phyloP scores from a whole-genome alignment of 176 grass and related monocot genomes.

The Carex parvula region DNA sequence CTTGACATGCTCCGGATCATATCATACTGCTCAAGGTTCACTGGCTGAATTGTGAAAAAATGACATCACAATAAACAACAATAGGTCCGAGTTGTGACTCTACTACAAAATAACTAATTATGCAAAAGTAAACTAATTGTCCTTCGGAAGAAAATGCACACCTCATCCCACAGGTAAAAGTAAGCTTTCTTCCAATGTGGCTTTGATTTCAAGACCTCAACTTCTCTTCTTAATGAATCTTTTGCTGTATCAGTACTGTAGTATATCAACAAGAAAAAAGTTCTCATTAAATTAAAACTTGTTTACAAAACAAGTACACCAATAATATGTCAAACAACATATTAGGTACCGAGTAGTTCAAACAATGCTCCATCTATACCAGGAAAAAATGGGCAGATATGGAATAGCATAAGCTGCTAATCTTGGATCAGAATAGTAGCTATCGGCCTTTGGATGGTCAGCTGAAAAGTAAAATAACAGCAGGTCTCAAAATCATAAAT shows the following conservation, averaged over 20 bases:
- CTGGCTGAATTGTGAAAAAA: constrained; percentile 60
- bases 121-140: constrained; percentile 29
- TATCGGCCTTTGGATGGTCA: constrained; percentile 87
- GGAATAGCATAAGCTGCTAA: constrained; percentile 96
- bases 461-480: constrained; percentile 45
- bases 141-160: constrained; percentile 15
- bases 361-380: constrained; percentile 47
- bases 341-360: constrained; percentile 9
- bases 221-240: constrained; percentile 71
- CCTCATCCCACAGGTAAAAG: constrained; percentile 99
- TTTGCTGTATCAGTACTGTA: constrained; percentile 74
- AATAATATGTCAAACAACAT: constrained; percentile 5
- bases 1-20: constrained; percentile 77
- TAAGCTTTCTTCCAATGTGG: constrained; percentile 92
- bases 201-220: constrained; percentile 78
- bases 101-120: constrained; percentile 12
- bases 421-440: constrained; percentile 97
- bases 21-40: constrained; percentile 87
- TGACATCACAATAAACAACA: neutral
- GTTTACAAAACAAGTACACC: constrained; percentile 25
- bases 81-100: neutral
- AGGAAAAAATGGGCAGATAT: constrained; percentile 78
- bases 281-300: constrained; percentile 19
- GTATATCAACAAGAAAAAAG: constrained; percentile 13
- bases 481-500: constrained; percentile 13